phyloP scores from a whole-genome alignment of 2,329 filamentous ascomycete genomes.

The Colletotrichum godetiae region DNA sequence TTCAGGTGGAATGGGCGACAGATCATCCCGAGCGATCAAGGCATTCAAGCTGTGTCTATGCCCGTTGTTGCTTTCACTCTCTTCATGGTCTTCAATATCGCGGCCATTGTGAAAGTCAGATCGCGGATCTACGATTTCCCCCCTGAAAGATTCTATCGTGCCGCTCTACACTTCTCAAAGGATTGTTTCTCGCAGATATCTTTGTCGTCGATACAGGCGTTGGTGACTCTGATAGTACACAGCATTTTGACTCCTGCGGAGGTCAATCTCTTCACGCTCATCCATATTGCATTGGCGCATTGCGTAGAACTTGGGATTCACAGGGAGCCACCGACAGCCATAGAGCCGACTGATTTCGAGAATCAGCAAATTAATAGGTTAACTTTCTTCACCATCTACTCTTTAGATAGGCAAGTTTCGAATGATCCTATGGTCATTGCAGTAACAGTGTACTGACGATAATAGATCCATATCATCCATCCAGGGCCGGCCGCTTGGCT shows the following conservation, averaged over 20 bases:
- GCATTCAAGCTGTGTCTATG: conserved; percentile 32
- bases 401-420: conserved; percentile 44
- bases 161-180: conserved; percentile 44
- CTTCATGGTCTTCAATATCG: conserved; percentile 49
- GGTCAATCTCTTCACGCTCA: conserved; percentile 49
- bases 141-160: conserved; percentile 46
- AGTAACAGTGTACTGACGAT: not conserved
- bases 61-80: conserved; percentile 45
- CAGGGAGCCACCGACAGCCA: conserved; percentile 40
- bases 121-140: conserved; percentile 47
- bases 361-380: conserved; percentile 38
- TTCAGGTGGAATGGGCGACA: conserved; percentile 40
- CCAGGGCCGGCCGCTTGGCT: conserved; percentile 50
- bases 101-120: conserved; percentile 47
- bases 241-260: conserved; percentile 47
- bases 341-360: conserved; percentile 12
- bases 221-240: conserved; percentile 45
- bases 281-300: conserved; percentile 49
- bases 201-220: conserved; percentile 45
- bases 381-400: conserved; percentile 49
- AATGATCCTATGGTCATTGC: not conserved
- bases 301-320: conserved; percentile 52
- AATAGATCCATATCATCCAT: conserved; percentile 48
- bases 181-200: conserved; percentile 48
- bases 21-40: conserved; percentile 10